These are phyloP conservation scores for Diplodia seriata DNA, from an alignment of 2,329 filamentous ascomycete genomes.

Conservation along the genomic window DNA sequence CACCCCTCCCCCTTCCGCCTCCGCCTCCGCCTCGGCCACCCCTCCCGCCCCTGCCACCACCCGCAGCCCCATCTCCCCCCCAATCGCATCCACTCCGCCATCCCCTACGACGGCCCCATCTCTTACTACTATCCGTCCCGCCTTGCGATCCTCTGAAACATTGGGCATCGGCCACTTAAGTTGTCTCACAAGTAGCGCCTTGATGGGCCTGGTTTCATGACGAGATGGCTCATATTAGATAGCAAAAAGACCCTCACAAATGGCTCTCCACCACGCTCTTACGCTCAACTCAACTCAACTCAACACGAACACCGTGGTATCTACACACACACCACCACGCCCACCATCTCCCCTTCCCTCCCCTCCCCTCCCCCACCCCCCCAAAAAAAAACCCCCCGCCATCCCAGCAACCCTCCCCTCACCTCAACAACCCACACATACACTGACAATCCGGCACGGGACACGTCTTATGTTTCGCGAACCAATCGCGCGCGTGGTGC, in stretches of 20 bases:
- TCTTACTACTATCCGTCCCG: conserved; percentile 71
- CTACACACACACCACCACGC: too few species aligned
- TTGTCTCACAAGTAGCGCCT: too few species aligned
- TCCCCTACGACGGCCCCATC: conserved; percentile 67
- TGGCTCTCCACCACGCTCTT: too few species aligned
- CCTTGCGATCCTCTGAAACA: too few species aligned
- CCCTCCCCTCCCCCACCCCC: too few species aligned
- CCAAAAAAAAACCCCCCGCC: neutral
- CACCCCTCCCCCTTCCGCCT: conserved; percentile 36
- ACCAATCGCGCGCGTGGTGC: conserved; percentile 68
- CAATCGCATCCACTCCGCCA: conserved; percentile 56
- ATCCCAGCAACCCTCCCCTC: neutral
- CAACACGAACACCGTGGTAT: too few species aligned
- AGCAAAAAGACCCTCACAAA: too few species aligned
- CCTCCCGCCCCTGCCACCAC: conserved; percentile 34
- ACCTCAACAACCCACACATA: conserved; percentile 56
- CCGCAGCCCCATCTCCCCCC: conserved; percentile 38
- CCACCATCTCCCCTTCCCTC: too few species aligned
- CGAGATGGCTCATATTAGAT: too few species aligned
- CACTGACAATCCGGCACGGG: conserved; percentile 63
- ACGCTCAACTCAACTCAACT: too few species aligned
- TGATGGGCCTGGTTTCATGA: too few species aligned
- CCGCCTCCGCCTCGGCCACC: conserved; percentile 7
- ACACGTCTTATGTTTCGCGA: conserved; percentile 61
- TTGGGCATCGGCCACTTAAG: too few species aligned